Evolutionary conservation across 1,139 yeast genomes (phyloP), one percentile per base, ranked within the genome.

Genomic region (Magnusiomyces tetraspermus): DNA sequence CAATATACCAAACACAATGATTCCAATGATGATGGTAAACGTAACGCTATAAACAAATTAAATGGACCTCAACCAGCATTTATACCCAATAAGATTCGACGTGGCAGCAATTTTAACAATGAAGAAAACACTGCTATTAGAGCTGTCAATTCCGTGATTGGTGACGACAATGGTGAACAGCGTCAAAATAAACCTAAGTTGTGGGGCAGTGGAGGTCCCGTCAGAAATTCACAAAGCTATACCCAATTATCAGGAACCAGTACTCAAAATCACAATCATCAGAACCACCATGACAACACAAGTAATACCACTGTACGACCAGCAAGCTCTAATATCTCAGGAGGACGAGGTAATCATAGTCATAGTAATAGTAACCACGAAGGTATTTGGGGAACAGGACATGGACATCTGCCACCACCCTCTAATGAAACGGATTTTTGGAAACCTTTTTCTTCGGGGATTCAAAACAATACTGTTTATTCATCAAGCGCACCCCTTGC

Each of bases 111-210:
- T 19, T 15, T 43, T n/a, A 43, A 28, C 28, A 22, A 2, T 15
- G 46, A 43, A 6, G 37, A 43, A n/a, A 43, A 43, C 28, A 15
- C 46, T 8, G 46, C 37, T 23, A 43, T 43, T 26, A 8, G 37
- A 17, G 37, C 46, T 2, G 46, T 43, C 30, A 43, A 43, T 15
- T 43, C 46, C n/a, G 4, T 43, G 3, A 43, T 43, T 28, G 37
- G 31, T 15, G 23, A 43, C 15, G 37, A 28, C 36, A 43, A 13
- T 28, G 11, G 30, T 13, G 31, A 23, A 10, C 45, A 22, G 17
- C 40, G 17, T n/a, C 19, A 10, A n/a, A 36, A n/a, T 17, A 36
- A 36, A n/a, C 40, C 40, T 13, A 36, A 36, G 15, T 36, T 36
- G 19, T 36, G 40, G 40, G 5, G 17, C 5, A 36, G 15, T 17